Evolutionary conservation across 1,139 yeast genomes (phyloP).

Genomic region (Chernovozyma sophiae-reginae): DNA sequence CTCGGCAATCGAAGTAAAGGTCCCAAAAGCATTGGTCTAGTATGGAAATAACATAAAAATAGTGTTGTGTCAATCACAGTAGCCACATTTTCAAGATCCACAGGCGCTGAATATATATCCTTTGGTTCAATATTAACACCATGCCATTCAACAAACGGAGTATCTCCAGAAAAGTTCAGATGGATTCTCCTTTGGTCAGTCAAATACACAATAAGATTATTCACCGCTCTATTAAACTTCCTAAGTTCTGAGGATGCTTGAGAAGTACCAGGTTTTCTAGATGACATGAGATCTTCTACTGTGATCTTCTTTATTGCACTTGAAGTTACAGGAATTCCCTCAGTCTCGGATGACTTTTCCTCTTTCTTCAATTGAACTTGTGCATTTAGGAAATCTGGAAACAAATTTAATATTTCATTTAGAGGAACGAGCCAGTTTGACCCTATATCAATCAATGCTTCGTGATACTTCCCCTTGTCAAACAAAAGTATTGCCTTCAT

Average conservation of each 20-base stretch:
- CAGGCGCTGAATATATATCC: slow-evolving; percentile 32
- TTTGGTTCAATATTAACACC: slow-evolving; percentile 36
- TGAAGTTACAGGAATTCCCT: slow-evolving; percentile 11
- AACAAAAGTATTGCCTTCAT: slow-evolving; percentile 31
- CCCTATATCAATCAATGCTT: slow-evolving; percentile 38
- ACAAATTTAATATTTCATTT: slow-evolving; percentile 30
- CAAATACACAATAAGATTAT: slow-evolving; percentile 50
- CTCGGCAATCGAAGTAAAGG: slow-evolving; percentile 72
- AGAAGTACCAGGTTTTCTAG: slow-evolving; percentile 12
- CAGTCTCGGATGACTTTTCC: not conserved
- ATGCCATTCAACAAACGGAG: slow-evolving; percentile 40
- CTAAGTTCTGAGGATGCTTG: slow-evolving; percentile 9
- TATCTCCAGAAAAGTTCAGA: slow-evolving; percentile 28
- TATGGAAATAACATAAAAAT: slow-evolving; percentile 66
- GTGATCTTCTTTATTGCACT: slow-evolving; percentile 28
- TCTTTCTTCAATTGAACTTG: slow-evolving; percentile 8
- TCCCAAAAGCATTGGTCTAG: slow-evolving; percentile 70
- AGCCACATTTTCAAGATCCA: slow-evolving; percentile 28
- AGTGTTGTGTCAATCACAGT: slow-evolving; percentile 71
- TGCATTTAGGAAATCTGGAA: slow-evolving; percentile 39
- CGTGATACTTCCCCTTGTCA: slow-evolving; percentile 34
- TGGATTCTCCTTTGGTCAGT: slow-evolving; percentile 54
- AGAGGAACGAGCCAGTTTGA: slow-evolving; percentile 42
- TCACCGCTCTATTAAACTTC: slow-evolving; percentile 42
- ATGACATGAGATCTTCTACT: slow-evolving; percentile 22